phyloP scores from a whole-genome alignment of 2,329 filamentous ascomycete genomes.

The Metarhizium humberi region DNA sequence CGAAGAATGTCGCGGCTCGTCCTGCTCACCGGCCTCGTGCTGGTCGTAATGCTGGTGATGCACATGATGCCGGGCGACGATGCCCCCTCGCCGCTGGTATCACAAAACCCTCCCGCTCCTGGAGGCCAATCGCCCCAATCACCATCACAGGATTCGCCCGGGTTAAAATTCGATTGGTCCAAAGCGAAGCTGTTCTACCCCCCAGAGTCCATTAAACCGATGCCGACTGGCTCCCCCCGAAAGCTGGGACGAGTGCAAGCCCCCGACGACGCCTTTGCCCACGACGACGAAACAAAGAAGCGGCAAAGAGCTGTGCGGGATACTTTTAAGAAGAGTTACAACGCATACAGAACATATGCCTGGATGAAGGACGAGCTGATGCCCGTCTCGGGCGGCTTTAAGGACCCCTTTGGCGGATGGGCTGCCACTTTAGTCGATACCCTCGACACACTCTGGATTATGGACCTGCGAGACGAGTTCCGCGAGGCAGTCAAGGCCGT shows the following conservation, averaged over 20 bases:
- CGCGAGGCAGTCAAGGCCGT: slow-evolving; percentile 40
- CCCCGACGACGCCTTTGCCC: slow-evolving; percentile 12
- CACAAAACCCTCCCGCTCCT: neutral
- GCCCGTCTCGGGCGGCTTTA: slow-evolving; percentile 35
- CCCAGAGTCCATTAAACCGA: slow-evolving; percentile 19
- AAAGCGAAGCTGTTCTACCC: slow-evolving; percentile 17
- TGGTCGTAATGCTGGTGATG: slow-evolving; percentile 14
- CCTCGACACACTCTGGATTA: slow-evolving; percentile 53
- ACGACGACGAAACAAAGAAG: slow-evolving; percentile 12
- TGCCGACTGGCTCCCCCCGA: slow-evolving; percentile 17
- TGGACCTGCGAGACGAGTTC: slow-evolving; percentile 49
- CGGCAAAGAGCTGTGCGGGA: slow-evolving; percentile 29
- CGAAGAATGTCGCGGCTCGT: slow-evolving; percentile 14
- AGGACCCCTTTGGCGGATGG: slow-evolving; percentile 42
- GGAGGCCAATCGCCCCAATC: neutral
- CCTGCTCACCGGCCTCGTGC: slow-evolving; percentile 10
- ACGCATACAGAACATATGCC: slow-evolving; percentile 40
- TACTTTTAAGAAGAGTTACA: slow-evolving; percentile 35
- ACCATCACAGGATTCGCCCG: slow-evolving; percentile 1
- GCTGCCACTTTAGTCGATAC: slow-evolving; percentile 50
- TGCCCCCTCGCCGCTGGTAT: slow-evolving; percentile 1
- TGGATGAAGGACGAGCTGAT: slow-evolving; percentile 43
- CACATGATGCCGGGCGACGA: slow-evolving; percentile 10
- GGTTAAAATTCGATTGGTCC: slow-evolving; percentile 22
- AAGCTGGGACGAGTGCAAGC: slow-evolving; percentile 23